Conservation (phyloP, 73 alveolate genomes). For the Tetrahymena malaccensis region DNA sequence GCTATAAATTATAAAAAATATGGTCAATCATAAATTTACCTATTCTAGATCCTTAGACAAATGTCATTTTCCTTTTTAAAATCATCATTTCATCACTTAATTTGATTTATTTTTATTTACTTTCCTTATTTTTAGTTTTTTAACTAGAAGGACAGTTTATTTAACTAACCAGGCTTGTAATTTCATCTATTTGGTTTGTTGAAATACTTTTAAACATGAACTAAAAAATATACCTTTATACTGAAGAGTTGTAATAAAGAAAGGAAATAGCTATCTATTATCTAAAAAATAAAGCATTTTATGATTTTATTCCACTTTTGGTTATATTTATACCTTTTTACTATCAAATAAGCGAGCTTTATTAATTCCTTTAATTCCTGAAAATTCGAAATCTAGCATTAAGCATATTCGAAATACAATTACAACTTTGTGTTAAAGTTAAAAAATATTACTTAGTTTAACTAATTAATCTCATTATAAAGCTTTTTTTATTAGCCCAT, state of each 20-base stretch:
- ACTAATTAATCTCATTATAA: background rate
- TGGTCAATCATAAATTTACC: background rate
- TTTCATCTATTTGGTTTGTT: background rate
- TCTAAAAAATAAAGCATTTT: background rate
- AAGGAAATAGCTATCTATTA: background rate
- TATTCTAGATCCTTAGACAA: background rate
- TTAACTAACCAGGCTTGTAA: background rate
- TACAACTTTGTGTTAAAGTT: background rate
- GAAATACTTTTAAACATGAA: background rate
- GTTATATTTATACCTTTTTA: background rate
- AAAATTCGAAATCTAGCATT: background rate
- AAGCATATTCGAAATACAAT: background rate
- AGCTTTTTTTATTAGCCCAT: background rate
- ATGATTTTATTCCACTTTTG: background rate
- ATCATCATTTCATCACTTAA: background rate
- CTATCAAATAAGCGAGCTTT: background rate
- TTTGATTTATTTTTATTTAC: background rate
- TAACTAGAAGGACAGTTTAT: background rate
- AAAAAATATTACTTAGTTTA: background rate
- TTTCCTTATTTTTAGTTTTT: background rate
- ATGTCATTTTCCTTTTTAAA: background rate
- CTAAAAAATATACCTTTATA: background rate
- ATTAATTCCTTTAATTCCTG: background rate
- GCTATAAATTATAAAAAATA: background rate
- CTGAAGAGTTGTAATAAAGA: background rate